phyloP scores from a whole-genome alignment of 805 yeast species.

The Sugiyamaella chiloensis region DNA sequence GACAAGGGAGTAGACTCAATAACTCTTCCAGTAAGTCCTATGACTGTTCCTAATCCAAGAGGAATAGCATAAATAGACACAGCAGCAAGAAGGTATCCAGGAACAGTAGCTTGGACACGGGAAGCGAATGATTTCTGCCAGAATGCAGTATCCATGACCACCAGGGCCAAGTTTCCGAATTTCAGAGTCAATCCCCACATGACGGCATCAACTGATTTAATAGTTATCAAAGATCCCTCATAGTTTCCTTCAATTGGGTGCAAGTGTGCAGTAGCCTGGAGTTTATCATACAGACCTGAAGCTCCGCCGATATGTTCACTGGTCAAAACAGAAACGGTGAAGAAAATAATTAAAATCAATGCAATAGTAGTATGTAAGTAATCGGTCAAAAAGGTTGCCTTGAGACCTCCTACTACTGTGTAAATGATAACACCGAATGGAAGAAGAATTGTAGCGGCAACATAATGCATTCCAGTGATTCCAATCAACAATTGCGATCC shows the following conservation, averaged over 20 bases:
- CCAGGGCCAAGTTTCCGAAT: slow-evolving; percentile 74
- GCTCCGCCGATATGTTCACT: slow-evolving; percentile 45
- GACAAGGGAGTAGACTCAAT: slow-evolving; percentile 64
- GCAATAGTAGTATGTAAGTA: slow-evolving; percentile 48
- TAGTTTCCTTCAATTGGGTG: slow-evolving; percentile 15
- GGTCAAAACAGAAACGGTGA: slow-evolving; percentile 34
- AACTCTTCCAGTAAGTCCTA: slow-evolving; percentile 40
- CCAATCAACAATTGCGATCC: slow-evolving; percentile 44
- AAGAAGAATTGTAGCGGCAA: slow-evolving; percentile 45
- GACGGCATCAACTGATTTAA: slow-evolving; percentile 25
- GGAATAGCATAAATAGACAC: slow-evolving; percentile 47
- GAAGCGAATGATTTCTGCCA: slow-evolving; percentile 45
- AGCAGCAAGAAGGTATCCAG: slow-evolving; percentile 47
- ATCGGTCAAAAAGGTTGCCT: slow-evolving; percentile 52
- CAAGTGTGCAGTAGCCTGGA: slow-evolving; percentile 7
- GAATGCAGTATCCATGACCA: slow-evolving; percentile 44
- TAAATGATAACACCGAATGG: slow-evolving; percentile 50
- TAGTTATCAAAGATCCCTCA: slow-evolving; percentile 45
- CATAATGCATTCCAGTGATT: slow-evolving; percentile 45
- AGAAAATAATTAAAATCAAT: slow-evolving; percentile 22
- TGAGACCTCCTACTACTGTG: slow-evolving; percentile 51
- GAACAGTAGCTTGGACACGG: slow-evolving; percentile 40
- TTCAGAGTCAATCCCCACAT: slow-evolving; percentile 37
- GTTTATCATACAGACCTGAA: slow-evolving; percentile 42
- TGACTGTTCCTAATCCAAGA: slow-evolving; percentile 33